Evolutionary conservation across 495 filamentous ascomycete genomes (phyloP), one percentile per base, ranked within the genome.

Genomic region (Mytilinidion resinicola): DNA sequence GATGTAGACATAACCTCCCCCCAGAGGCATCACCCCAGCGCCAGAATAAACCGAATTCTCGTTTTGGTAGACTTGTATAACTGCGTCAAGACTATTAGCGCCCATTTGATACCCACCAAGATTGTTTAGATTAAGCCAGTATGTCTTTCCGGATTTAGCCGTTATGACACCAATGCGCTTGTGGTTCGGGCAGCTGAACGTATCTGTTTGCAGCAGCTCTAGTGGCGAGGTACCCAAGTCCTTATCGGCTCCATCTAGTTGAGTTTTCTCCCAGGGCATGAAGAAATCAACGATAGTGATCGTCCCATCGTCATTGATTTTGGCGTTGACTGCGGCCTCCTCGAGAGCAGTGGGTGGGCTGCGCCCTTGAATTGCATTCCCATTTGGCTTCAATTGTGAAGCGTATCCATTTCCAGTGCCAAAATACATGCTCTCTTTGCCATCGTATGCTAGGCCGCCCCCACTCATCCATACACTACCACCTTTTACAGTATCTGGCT

Each of bases 91-190:
- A 15, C 65, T 65, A 44, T 69, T 71, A 6, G 62, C 17, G 9
- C 77, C 77, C 35, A 72, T 70, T 52, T 77, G 74, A 57, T 74
- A 80, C 14, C 76, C 77, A 8, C 77, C 77, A 10, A 80, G 63
- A 53, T 78, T 74, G 59, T 78, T 70, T 4, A 70, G 67, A 55
- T 80, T 74, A 41, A 77, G 57, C 50, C 77, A 65, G 48, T 80
- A 80, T 9, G 68, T 71, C 63, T 79, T 78, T 9, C 70, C 75
- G 36, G 74, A 75, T 63, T 79, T 78, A 3, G 76, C 76, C 25
- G 71, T 67, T 1, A 70, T 66, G 10, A 76, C 69, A 1, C 68
- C 72, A 8, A 78, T 73, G 7, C 71, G 67, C 17, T 60, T 57
- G 21, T 76, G 67, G n/a, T 67, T 67, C 25, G 64, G 61, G 30